Evolutionary conservation across 495 filamentous ascomycete genomes (phyloP).

Genomic region (Daldinia loculata): DNA sequence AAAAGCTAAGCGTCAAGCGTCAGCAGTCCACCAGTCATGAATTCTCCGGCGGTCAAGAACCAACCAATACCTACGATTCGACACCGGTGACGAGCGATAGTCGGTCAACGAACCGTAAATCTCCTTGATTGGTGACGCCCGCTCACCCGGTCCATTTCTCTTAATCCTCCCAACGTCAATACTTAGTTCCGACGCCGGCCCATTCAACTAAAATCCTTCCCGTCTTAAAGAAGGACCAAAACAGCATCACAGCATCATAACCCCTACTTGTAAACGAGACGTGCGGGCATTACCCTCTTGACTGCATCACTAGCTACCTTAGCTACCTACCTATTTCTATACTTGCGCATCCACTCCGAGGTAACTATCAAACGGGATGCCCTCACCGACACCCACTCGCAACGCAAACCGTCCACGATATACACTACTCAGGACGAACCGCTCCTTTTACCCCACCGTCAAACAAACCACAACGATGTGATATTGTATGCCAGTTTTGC

Average conservation of each 20-base stretch:
- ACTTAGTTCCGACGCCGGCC: constrained; percentile 11
- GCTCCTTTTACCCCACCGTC: constrained; percentile 22
- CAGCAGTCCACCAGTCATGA: constrained; percentile 8
- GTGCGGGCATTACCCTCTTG: not conserved
- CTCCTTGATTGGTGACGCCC: constrained; percentile 26
- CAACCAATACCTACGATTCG: constrained; percentile 35
- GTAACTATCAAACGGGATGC: not conserved
- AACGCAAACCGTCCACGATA: constrained; percentile 7
- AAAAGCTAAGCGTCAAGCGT: not conserved
- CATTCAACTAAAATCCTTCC: constrained; percentile 11
- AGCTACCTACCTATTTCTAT: not conserved
- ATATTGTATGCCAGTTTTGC: constrained; percentile 14
- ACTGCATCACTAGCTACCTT: constrained; percentile 1
- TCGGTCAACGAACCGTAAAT: constrained; percentile 27
- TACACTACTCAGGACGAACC: not conserved
- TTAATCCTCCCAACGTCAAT: no score
- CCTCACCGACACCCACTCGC: constrained; percentile 15
- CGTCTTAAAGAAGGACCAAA: not conserved
- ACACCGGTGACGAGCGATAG: constrained; percentile 29
- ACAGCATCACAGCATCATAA: constrained; percentile 1
- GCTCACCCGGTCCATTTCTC: constrained; percentile 19
- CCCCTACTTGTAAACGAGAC: not conserved
- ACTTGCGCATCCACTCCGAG: not conserved
- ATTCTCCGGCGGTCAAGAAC: constrained; percentile 40
- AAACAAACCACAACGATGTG: constrained; percentile 32